Percentiles rank a stretch among this genome's conserved stretches.
These are phyloP conservation scores for Euphorbia celastroides DNA, from an alignment of 441 rosid genomes.

Conservation along the genomic window DNA sequence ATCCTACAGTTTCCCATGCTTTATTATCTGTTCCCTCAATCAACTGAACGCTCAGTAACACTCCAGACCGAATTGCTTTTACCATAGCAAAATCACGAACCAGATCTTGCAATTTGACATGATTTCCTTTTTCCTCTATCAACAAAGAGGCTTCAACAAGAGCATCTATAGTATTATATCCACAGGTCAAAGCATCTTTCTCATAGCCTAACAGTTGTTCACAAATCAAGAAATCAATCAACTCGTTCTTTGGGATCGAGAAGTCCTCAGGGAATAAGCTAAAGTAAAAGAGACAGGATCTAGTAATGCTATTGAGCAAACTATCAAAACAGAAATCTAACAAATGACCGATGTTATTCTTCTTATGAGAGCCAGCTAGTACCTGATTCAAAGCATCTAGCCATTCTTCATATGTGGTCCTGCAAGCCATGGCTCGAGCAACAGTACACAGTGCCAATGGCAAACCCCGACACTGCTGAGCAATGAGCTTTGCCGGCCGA, in stretches of 20 bases:
- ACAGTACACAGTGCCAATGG: background rate
- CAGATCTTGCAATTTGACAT: constrained; percentile 22
- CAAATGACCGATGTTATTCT: background rate
- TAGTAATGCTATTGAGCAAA: background rate
- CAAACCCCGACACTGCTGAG: background rate
- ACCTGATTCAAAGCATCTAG: background rate
- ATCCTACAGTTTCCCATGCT: background rate
- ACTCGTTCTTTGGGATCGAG: background rate
- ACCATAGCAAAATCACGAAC: constrained; percentile 19
- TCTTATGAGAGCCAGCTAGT: background rate
- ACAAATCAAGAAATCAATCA: constrained; percentile 23
- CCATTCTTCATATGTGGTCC: constrained; percentile 18
- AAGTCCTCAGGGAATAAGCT: constrained; percentile 9
- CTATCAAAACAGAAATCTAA: constrained; percentile 17
- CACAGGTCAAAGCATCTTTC: background rate
- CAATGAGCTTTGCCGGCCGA: background rate
- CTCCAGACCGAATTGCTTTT: background rate
- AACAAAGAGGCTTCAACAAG: constrained; percentile 11
- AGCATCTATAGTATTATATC: constrained; percentile 2
- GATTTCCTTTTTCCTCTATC: background rate
- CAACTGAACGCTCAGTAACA: background rate
- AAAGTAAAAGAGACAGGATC: constrained; percentile 15
- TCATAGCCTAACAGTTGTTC: constrained; percentile 11
- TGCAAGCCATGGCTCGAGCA: constrained; percentile 4
- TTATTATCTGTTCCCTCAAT: background rate